These are phyloP conservation scores for Taiozyma onychis DNA, from an alignment of 1,139 yeast species.

Conservation along the genomic window DNA sequence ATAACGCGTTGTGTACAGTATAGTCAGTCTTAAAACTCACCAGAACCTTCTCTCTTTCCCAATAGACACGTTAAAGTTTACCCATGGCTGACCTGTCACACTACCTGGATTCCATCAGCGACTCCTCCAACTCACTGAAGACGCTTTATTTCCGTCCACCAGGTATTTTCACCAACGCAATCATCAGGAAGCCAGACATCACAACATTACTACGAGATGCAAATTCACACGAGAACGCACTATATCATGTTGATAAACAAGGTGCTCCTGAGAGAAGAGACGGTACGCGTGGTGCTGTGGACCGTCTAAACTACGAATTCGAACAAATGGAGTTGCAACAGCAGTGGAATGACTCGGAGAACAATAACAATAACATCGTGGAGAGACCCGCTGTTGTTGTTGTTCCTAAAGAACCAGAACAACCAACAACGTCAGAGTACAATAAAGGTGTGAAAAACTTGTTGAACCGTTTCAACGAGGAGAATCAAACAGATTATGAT, in stretches of 20 bases:
- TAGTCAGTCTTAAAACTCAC: too few relatives aligned
- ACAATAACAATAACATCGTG: neutral
- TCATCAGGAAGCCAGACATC: slow-evolving; percentile 48
- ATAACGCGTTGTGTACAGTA: too few relatives aligned
- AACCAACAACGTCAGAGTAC: slow-evolving; percentile 7
- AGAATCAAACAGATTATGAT: slow-evolving; percentile 21
- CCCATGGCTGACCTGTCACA: neutral
- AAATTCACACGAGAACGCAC: slow-evolving; percentile 44
- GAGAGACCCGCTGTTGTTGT: slow-evolving; percentile 17
- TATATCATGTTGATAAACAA: slow-evolving; percentile 36
- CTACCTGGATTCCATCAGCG: slow-evolving; percentile 14
- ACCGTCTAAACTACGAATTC: slow-evolving; percentile 19
- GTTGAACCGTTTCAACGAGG: slow-evolving; percentile 18
- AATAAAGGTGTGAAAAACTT: slow-evolving; percentile 21
- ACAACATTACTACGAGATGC: slow-evolving; percentile 59
- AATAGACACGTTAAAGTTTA: too few relatives aligned
- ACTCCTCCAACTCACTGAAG: slow-evolving; percentile 26
- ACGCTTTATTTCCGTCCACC: slow-evolving; percentile 43
- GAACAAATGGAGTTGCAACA: slow-evolving; percentile 18
- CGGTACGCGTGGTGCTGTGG: slow-evolving; percentile 22
- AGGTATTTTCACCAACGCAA: slow-evolving; percentile 63
- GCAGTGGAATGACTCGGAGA: slow-evolving; percentile 5
- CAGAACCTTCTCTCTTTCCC: too few relatives aligned
- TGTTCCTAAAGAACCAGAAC: slow-evolving; percentile 14
- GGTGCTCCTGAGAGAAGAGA: slow-evolving; percentile 21